phyloP scores from a whole-genome alignment of 176 grass and related monocot genomes.

The Cocos nucifera region DNA sequence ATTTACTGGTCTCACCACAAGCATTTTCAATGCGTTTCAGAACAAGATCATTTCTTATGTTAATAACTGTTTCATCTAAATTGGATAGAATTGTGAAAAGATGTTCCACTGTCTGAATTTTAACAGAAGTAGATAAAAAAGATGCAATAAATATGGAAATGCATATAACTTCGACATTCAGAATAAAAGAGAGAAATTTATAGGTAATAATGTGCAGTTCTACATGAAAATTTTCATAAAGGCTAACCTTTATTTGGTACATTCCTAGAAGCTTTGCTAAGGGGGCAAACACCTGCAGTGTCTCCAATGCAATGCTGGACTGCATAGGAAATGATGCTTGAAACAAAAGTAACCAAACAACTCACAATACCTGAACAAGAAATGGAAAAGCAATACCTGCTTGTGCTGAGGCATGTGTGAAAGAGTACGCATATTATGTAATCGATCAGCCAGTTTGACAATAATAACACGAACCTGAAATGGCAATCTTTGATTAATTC shows the following conservation, averaged over 20 bases:
- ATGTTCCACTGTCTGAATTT: too few relatives aligned
- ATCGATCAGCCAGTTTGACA: conserved; percentile 93
- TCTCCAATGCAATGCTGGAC: conserved; percentile 75
- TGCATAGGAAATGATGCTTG: conserved; percentile 27
- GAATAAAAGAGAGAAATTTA: too few relatives aligned
- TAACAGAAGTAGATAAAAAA: too few relatives aligned
- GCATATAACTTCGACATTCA: too few relatives aligned
- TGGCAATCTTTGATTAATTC: conserved; percentile 11
- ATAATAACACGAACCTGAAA: conserved; percentile 94
- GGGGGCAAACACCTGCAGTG: conserved; percentile 90
- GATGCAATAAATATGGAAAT: too few relatives aligned
- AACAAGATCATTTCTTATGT: too few relatives aligned
- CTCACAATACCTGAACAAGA: not conserved
- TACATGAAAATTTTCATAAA: conserved; percentile 5
- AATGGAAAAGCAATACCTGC: conserved; percentile 43
- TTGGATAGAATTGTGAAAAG: too few relatives aligned
- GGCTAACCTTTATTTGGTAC: conserved; percentile 91
- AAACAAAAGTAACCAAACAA: not conserved
- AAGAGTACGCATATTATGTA: conserved; percentile 99
- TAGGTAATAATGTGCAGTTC: not conserved
- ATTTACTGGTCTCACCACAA: too few relatives aligned
- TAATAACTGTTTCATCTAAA: too few relatives aligned
- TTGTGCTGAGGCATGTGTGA: conserved; percentile 95
- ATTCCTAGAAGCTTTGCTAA: conserved; percentile 97
- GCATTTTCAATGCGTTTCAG: too few relatives aligned